Conservation (phyloP, 768 basidiomycete genomes). For the Cytidiella melzeri region DNA sequence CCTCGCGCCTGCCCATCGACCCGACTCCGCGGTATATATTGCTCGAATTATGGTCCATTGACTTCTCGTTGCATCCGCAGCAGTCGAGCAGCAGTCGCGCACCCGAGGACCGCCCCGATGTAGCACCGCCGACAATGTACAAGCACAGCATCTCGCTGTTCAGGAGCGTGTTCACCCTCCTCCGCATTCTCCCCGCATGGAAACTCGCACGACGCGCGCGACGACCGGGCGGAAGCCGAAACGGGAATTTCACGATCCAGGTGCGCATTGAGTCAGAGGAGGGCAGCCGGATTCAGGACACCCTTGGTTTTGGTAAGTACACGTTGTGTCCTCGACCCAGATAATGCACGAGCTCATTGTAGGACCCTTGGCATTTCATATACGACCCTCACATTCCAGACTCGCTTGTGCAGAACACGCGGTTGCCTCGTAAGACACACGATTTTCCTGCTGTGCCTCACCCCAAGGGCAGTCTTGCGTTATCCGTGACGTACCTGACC, state of each 20-base stretch:
- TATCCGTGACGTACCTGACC: conserved; percentile 60
- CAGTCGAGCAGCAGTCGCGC: conserved; percentile 8
- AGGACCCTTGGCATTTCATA: conserved; percentile 1
- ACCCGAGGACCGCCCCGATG: conserved; percentile 31
- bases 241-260: conserved; percentile 42
- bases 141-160: conserved; percentile 82
- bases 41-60: conserved; percentile 65
- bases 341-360: conserved; percentile 6
- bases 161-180: conserved; percentile 66
- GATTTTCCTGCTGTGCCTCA: conserved; percentile 64
- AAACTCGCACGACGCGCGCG: conserved; percentile 59
- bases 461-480: conserved; percentile 56
- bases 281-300: conserved; percentile 18
- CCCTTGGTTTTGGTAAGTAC: conserved; percentile 36
- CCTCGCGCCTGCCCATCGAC: conserved; percentile 57
- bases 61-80: conserved; percentile 28
- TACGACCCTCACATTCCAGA: conserved; percentile 24
- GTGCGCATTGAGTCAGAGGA: conserved; percentile 37
- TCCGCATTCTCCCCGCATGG: conserved; percentile 75
- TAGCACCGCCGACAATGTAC: conserved; percentile 72
- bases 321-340: neutral
- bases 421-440: conserved; percentile 48
- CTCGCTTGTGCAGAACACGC: conserved; percentile 33
- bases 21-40: conserved; percentile 65
- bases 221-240: conserved; percentile 34